Base-by-base conservation (phyloP, 768 basidiomycete genomes). In the Suillus discolor region DNA sequence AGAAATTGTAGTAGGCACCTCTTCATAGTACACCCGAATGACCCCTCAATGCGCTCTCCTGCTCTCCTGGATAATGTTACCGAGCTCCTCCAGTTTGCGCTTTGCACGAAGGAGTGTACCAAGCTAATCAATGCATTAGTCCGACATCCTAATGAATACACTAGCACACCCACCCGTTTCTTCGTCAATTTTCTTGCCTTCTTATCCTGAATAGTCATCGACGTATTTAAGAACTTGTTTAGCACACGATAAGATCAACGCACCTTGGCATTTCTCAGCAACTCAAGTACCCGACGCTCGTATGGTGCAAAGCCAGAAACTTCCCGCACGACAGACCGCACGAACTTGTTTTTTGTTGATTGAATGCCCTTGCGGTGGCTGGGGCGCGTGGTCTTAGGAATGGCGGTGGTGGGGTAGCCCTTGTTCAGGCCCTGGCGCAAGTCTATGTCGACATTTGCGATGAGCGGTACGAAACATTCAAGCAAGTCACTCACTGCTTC, bases 131-230 rank as follows among this genome's bases (percentile, higher is more conserved):
- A 18, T 44, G 65, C 0, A 42, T 60, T 0, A 60, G 59, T 60
- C 12, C 12, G 67, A 42, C 7, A 38, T n/a, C 15, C 7, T 5
- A 16, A 23, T 9, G 38, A 51, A 1, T 18, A 49, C 0, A 0
- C 18, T 23, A 11, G 5, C 25, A 65, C n/a, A 88, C 90, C 72
- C 75, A 97, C 97, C 86, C 96, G 90, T 86, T 97, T 98, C 90
- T 99, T 99, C 73, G 96, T 96, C 85, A 99, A 84, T 85, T 99
- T 99, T 80, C 95, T 87, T 66, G 97, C 97, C 83, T 97, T 98
- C 89, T 99, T 99, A 80, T 99, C 97, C 95, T 95, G 74, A 54
- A 65, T 57, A 60, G 53, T 16, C 16, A 18, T 57, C 11, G 6
- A 9, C 42, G 36, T 39, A 61, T 23, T 64, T 62, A 13, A 62